Conservation (phyloP, 2,329 filamentous ascomycete species). For the Hymenoscyphus albidus region DNA sequence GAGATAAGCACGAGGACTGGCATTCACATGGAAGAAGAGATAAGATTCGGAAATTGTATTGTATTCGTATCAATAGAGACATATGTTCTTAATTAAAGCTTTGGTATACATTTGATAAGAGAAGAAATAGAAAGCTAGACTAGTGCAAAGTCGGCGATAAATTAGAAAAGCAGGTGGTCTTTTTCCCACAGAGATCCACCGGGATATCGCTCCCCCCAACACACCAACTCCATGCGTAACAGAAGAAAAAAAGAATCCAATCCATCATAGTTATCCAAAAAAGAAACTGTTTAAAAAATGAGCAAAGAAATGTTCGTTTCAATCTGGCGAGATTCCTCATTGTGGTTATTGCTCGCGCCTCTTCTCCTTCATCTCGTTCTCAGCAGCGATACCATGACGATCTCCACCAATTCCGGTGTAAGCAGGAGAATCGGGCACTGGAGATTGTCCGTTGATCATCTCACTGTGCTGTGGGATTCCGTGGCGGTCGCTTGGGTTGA, state of each 20-base stretch:
- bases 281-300: neutral
- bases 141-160: neutral
- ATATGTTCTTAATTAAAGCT: no score
- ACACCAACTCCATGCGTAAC: conserved; percentile 7
- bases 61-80: no score
- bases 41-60: no score
- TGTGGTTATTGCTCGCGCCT: no score
- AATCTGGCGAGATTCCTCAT: neutral
- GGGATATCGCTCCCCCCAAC: conserved; percentile 5
- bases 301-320: neutral
- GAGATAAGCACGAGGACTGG: no score
- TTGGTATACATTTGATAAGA: no score
- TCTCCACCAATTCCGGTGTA: conserved; percentile 47
- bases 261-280: neutral
- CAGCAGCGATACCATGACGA: conserved; percentile 47
- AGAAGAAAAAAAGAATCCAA: neutral
- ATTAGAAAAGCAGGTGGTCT: neutral
- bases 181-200: neutral
- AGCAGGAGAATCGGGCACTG: conserved; percentile 33
- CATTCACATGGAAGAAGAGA: no score
- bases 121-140: neutral
- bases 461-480: conserved; percentile 68
- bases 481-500: conserved; percentile 62
- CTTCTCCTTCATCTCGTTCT: conserved; percentile 37
- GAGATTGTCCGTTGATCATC: conserved; percentile 57